Evolutionary conservation across 371 early-diverging fungal species (phyloP), one percentile per base, ranked within the genome.

Genomic region (Circinella umbellata): DNA sequence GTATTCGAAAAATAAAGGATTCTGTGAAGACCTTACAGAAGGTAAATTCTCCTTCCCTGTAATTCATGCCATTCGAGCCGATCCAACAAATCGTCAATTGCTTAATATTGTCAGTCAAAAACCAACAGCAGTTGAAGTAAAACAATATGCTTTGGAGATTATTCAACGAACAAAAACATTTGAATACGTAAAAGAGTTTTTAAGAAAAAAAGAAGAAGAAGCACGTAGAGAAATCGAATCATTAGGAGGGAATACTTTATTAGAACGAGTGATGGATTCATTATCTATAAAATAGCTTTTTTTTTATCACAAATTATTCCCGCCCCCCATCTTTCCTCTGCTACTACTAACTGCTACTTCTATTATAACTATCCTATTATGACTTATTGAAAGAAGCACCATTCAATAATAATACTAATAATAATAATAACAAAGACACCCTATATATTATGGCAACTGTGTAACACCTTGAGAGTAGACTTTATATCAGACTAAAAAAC

Each of bases 31-130:
- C 75, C 76, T 99, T 69, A 96, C 96, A 0, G 99, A 99, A 80
- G 99, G 99, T 72, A 99, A 99, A 79, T 99, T 96, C 78, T 97
- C 97, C 10, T 98, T 93, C 73, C 96, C 96, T 1, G 90, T 98
- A 68, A 94, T 96, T 20, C 97, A 95, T 71, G 91, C 93, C 14
- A 94, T 97, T 60, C 88, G 89, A 0, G 69, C 81, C 0, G 86
- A 89, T 63, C 75, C 87, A 2, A 73, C 72, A 15, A 89, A 88
- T 59, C 82, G 88, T 2, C 92, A 92, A 73, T 74, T 96, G 17
- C 65, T 86, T 76, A 92, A 91, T 72, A 98, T 98, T 38, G 70
- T 98, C 55, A 89, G 90, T 64, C 97, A 97, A 73, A 89, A 89
- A 61, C 92, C 97, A 13, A 86, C 84, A 0, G 90, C 93, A 20